Conservation (phyloP, 2,329 filamentous ascomycete genomes). For the Penicillium sp. region DNA sequence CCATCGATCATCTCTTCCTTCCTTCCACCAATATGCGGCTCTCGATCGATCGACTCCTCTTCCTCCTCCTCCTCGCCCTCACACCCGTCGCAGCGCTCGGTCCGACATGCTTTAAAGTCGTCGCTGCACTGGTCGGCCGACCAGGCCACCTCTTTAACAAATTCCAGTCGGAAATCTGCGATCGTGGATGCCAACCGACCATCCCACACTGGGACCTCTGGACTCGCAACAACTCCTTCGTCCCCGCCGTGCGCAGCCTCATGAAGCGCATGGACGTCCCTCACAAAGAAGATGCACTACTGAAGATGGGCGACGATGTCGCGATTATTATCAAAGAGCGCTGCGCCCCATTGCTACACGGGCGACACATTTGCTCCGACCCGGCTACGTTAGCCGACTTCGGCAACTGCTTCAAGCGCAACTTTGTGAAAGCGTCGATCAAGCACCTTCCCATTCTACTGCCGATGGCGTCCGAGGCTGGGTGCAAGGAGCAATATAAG, state of each 20-base stretch:
- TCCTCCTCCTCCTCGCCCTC: conserved; percentile 19
- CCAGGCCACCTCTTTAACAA: conserved; percentile 32
- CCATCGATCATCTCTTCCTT: conserved; percentile 4
- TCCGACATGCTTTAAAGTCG: conserved; percentile 79
- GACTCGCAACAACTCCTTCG: conserved; percentile 38
- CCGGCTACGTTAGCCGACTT: conserved; percentile 32
- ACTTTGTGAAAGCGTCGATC: conserved; percentile 32
- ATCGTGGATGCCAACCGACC: conserved; percentile 33
- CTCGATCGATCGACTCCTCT: conserved; percentile 15
- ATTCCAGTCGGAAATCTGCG: conserved; percentile 36
- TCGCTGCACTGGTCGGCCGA: conserved; percentile 60
- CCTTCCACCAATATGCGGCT: conserved; percentile 20
- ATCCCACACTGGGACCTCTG: conserved; percentile 38
- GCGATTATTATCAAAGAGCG: conserved; percentile 34
- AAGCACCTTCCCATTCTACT: conserved; percentile 29
- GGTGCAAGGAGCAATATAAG: conserved; percentile 30
- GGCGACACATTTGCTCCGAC: conserved; percentile 34
- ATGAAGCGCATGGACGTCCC: conserved; percentile 31
- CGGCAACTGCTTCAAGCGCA: conserved; percentile 36
- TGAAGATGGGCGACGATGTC: conserved; percentile 36
- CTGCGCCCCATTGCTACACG: conserved; percentile 30
- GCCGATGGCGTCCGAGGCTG: conserved; percentile 31
- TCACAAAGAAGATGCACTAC: conserved; percentile 29
- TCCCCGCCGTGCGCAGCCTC: conserved; percentile 35
- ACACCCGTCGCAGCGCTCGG: conserved; percentile 26